phyloP scores from a whole-genome alignment of 2,329 filamentous ascomycete genomes.

The Aspergillus clavatus region DNA sequence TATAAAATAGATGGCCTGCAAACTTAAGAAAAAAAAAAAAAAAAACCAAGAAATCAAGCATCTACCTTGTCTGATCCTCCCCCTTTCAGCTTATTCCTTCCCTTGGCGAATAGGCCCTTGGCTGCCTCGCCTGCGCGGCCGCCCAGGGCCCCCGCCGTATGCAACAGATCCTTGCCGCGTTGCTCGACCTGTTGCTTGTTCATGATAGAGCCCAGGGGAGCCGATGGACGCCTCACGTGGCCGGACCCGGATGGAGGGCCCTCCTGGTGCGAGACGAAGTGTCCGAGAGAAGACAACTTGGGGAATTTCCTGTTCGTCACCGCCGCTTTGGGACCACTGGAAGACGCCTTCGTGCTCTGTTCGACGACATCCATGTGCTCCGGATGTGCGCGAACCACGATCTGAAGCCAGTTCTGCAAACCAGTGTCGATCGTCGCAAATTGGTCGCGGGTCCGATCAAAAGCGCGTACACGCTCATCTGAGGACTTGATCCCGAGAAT shows the following conservation, averaged over 20 bases:
- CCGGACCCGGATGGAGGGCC: constrained; percentile 29
- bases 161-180: constrained; percentile 84
- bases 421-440: constrained; percentile 72
- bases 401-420: constrained; percentile 56
- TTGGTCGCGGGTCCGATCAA: constrained; percentile 65
- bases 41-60: constrained; percentile 49
- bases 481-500: constrained; percentile 66
- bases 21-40: too few relatives aligned
- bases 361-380: constrained; percentile 48
- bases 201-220: constrained; percentile 35
- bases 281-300: constrained; percentile 35
- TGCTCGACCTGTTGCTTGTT: constrained; percentile 64
- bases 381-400: constrained; percentile 47
- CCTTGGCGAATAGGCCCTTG: constrained; percentile 86
- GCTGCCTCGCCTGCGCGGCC: constrained; percentile 72
- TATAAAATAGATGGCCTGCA: too few relatives aligned
- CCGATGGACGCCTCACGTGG: constrained; percentile 34
- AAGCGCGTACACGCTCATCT: constrained; percentile 66
- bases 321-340: constrained; percentile 26
- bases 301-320: constrained; percentile 37
- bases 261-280: constrained; percentile 28
- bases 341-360: constrained; percentile 30
- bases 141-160: constrained; percentile 68
- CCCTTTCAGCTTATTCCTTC: constrained; percentile 73
- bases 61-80: constrained; percentile 77